phyloP scores from a whole-genome alignment of 2,329 filamentous ascomycete genomes.

The Chalaropsis ovoidea region DNA sequence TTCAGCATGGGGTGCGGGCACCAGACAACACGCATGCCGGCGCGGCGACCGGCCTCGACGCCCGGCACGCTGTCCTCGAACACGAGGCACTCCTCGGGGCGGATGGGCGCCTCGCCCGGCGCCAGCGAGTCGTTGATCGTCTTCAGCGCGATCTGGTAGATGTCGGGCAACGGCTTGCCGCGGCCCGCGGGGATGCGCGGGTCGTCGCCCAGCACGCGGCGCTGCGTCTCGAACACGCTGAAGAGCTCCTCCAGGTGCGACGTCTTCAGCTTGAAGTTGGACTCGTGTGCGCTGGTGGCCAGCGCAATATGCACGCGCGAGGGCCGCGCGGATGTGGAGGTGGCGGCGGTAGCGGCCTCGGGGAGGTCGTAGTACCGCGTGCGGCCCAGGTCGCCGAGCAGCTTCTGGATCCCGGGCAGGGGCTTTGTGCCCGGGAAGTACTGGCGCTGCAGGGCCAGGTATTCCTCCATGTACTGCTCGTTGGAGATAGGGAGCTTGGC shows the following conservation, averaged over 20 bases:
- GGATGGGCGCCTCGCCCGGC: constrained; percentile 53
- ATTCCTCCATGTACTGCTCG: constrained; percentile 54
- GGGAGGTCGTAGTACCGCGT: constrained; percentile 42
- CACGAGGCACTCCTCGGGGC: constrained; percentile 80
- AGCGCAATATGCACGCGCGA: constrained; percentile 65
- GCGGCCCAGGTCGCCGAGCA: constrained; percentile 52
- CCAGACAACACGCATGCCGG: constrained; percentile 93
- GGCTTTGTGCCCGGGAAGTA: constrained; percentile 67
- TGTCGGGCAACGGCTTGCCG: constrained; percentile 93
- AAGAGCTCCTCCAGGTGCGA: constrained; percentile 49
- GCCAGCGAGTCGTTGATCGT: constrained; percentile 68
- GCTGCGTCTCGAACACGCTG: constrained; percentile 55
- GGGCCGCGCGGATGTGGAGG: constrained; percentile 26
- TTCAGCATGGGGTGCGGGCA: constrained; percentile 71
- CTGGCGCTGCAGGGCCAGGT: constrained; percentile 54
- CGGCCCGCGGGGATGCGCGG: constrained; percentile 61
- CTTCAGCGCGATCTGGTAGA: constrained; percentile 77
- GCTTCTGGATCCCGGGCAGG: constrained; percentile 62
- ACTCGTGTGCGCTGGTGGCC: constrained; percentile 64
- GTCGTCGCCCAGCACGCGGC: constrained; percentile 79
- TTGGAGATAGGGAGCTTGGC: constrained; percentile 68
- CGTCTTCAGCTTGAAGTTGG: constrained; percentile 71
- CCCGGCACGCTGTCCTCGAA: constrained; percentile 94
- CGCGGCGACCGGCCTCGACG: constrained; percentile 78
- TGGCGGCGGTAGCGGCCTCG: constrained; percentile 27